Evolutionary conservation across 805 yeast species (phyloP).

Genomic region (Starmerella davenportii): DNA sequence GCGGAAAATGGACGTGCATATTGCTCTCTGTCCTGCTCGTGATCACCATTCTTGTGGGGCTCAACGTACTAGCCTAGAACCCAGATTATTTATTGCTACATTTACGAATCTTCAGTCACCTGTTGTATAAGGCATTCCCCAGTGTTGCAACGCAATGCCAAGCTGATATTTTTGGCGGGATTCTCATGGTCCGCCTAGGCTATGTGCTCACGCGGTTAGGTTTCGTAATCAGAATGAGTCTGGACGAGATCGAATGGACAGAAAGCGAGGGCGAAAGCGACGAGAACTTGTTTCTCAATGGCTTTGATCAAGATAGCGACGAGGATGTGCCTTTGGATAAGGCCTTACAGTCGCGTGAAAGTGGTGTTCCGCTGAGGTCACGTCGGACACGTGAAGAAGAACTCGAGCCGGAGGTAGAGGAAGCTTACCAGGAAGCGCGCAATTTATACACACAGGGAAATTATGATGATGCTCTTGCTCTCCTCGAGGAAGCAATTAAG

Average conservation of each 20-base stretch:
- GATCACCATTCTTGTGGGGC: constrained; percentile 34
- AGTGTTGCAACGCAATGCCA: too few species aligned
- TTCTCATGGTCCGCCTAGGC: too few species aligned
- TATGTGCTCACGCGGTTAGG: neutral
- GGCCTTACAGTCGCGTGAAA: neutral
- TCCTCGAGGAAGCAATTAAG: constrained; percentile 21
- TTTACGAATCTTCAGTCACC: too few species aligned
- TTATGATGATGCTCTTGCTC: constrained; percentile 18
- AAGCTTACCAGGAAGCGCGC: constrained; percentile 15
- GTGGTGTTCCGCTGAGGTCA: neutral
- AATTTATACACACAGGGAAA: constrained; percentile 13
- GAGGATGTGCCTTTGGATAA: constrained; percentile 7
- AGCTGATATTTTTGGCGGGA: too few species aligned
- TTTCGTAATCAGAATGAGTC: constrained; percentile 3
- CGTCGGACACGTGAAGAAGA: constrained; percentile 14
- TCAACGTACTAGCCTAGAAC: constrained; percentile 5
- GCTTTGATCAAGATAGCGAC: constrained; percentile 7
- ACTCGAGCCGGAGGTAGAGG: constrained; percentile 16
- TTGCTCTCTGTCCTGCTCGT: constrained; percentile 42
- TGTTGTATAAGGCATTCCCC: too few species aligned
- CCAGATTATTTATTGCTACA: neutral
- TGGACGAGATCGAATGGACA: constrained; percentile 14
- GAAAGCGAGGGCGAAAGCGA: constrained; percentile 15
- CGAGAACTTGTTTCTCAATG: constrained; percentile 9
- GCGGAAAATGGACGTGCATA: constrained; percentile 59